Percentiles rank a stretch among this genome's conserved stretches.
These are phyloP conservation scores for Scheffersomyces titani DNA, from an alignment of 1,139 yeast genomes.

Conservation along the genomic window DNA sequence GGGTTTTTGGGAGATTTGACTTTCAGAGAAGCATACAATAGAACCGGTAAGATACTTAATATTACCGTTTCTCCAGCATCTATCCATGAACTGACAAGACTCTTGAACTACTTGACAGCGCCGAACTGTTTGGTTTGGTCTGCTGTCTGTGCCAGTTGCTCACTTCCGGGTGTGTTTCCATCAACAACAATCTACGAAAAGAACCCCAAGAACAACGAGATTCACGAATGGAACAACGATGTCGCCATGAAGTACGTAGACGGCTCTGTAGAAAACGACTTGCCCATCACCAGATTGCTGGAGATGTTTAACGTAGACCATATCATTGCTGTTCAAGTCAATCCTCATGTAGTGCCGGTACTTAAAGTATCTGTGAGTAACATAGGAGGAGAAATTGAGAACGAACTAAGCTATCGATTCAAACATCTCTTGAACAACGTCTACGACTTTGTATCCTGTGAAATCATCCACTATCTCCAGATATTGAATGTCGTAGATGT, in stretches of 20 bases:
- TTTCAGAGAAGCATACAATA: slow-evolving; percentile 58
- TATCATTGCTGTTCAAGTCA: slow-evolving; percentile 94
- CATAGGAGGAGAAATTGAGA: slow-evolving; percentile 71
- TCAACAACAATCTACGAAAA: slow-evolving; percentile 85
- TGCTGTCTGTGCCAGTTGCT: slow-evolving; percentile 96
- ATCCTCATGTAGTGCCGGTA: slow-evolving; percentile 93
- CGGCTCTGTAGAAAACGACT: slow-evolving; percentile 93
- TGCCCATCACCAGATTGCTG: slow-evolving; percentile 84
- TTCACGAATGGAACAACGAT: slow-evolving; percentile 79
- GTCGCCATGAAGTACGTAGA: slow-evolving; percentile 84
- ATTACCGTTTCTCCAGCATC: slow-evolving; percentile 60
- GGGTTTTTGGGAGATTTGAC: slow-evolving; percentile 88
- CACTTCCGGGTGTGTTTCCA: slow-evolving; percentile 89
- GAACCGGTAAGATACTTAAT: slow-evolving; percentile 59
- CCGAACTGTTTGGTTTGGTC: slow-evolving; percentile 64
- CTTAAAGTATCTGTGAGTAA: slow-evolving; percentile 66
- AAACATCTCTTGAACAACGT: slow-evolving; percentile 56
- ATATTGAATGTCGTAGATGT: slow-evolving; percentile 75
- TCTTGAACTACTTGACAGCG: slow-evolving; percentile 50
- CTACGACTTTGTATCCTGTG: slow-evolving; percentile 65
- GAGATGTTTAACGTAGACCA: slow-evolving; percentile 98
- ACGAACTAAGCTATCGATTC: slow-evolving; percentile 56
- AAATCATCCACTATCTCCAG: slow-evolving; percentile 75
- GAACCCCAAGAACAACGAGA: slow-evolving; percentile 66
- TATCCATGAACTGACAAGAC: slow-evolving; percentile 58